Evolutionary conservation across 768 basidiomycete species (phyloP), one percentile per base, ranked within the genome.

Genomic region (Collybiopsis luxurians): DNA sequence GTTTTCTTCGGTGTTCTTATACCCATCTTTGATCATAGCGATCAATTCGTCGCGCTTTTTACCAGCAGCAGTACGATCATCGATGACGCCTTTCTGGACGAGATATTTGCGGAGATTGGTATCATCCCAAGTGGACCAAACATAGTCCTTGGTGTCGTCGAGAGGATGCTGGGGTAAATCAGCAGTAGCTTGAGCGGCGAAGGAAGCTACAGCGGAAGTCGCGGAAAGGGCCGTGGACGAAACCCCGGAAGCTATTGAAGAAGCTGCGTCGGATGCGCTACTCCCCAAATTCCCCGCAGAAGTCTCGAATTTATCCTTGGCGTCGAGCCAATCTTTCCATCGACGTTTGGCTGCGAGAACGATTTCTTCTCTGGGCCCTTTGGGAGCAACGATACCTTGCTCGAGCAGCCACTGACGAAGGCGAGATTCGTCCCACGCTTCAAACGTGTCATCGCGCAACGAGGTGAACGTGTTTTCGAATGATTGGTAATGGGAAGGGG

Each of bases 41-140:
- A 90, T 68, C 31, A 97, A 69, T 62, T 96, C 86, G 7, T 83
- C 79, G 42, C 83, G 82, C 53, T 79, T 85, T 56, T 82, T 80
- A 60, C 85, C 74, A 21, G 73, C 70, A 59, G 81, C 85, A 2
- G 87, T 80, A 63, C 89, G 80, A 26, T 51, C 50, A 39, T 51
- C 50, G 59, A 92, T 64, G 38, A 92, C 74, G 24, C 89, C 88
- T 64, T 90, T 85, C 38, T 87, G 77, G 65, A 89, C 84, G 44
- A 95, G 82, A 73, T 87, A 97, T 0, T 65, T 70, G 49, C 87
- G 77, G 46, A 98, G 71, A 60, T 79, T 78, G 63, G 78, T 87
- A 61, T 95, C 92, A 55, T 89, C 86, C 96, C 96, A 97, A 0
- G 89, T 83, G 0, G 90, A 92, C 69, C 90, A 96, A 17, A 95